Conservation (phyloP, 2,329 filamentous ascomycete genomes). For the Madurella mycetomatis region DNA sequence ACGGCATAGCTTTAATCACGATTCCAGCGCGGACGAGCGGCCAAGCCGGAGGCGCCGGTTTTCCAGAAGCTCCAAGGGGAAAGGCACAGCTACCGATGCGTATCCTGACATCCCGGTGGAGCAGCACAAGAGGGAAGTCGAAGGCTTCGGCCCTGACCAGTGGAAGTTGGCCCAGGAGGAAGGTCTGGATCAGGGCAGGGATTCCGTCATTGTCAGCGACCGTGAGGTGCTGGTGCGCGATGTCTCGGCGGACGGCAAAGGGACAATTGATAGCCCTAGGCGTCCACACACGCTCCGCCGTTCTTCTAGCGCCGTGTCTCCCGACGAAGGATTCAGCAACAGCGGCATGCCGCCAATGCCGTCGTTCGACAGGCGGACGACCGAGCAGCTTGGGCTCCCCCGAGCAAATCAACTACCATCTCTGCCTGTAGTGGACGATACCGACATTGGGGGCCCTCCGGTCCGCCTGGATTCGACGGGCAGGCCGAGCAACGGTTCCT, state of each 20-base stretch:
- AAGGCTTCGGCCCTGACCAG: slow-evolving; percentile 71
- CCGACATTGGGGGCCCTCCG: slow-evolving; percentile 75
- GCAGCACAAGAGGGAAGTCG: slow-evolving; percentile 68
- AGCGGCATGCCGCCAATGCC: slow-evolving; percentile 56
- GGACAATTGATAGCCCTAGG: slow-evolving; percentile 50
- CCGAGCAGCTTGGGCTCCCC: slow-evolving; percentile 63
- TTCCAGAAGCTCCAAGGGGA: slow-evolving; percentile 18
- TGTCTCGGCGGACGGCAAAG: slow-evolving; percentile 60
- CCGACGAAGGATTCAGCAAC: slow-evolving; percentile 37
- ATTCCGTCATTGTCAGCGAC: slow-evolving; percentile 63
- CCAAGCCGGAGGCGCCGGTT: slow-evolving; percentile 38
- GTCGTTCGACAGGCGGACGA: slow-evolving; percentile 54
- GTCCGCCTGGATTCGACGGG: slow-evolving; percentile 51
- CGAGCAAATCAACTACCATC: slow-evolving; percentile 65
- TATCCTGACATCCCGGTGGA: slow-evolving; percentile 55
- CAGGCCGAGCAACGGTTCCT: slow-evolving; percentile 39
- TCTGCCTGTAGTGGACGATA: slow-evolving; percentile 68
- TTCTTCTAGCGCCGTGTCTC: slow-evolving; percentile 30
- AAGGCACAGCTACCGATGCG: slow-evolving; percentile 37
- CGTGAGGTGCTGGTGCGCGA: slow-evolving; percentile 68
- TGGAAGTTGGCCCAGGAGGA: slow-evolving; percentile 63
- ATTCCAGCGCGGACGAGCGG: slow-evolving; percentile 58
- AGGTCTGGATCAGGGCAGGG: slow-evolving; percentile 60
- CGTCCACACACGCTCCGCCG: slow-evolving; percentile 27
- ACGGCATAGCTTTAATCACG: slow-evolving; percentile 65